Conservation (phyloP, 495 filamentous ascomycete genomes). For the Podospora anserina region DNA sequence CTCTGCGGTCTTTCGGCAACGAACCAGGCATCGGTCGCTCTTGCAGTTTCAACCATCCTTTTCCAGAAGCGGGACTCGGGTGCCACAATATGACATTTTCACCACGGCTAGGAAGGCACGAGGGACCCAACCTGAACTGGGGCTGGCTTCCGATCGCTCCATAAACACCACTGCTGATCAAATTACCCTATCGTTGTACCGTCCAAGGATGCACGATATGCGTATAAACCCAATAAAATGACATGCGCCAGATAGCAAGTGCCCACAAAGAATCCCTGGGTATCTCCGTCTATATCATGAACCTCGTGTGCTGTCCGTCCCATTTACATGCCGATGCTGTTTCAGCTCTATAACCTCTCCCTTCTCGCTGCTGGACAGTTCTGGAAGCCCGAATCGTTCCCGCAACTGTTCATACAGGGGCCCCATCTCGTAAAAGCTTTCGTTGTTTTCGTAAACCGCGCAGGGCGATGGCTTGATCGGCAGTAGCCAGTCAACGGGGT, state of each 20-base stretch:
- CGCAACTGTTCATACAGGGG: slow-evolving; percentile 39
- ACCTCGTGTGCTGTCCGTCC: slow-evolving; percentile 9
- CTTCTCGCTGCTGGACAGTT: slow-evolving; percentile 17
- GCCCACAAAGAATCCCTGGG: slow-evolving; percentile 8
- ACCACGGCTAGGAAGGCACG: neutral
- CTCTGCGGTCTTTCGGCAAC: too few species aligned
- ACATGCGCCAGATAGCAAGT: neutral
- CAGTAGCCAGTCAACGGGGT: slow-evolving; percentile 68
- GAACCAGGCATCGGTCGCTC: too few species aligned
- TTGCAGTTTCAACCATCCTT: neutral
- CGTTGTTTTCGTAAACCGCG: slow-evolving; percentile 42
- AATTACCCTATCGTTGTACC: neutral
- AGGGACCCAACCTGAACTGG: neutral
- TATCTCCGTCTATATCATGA: slow-evolving; percentile 19
- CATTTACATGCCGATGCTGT: slow-evolving; percentile 3
- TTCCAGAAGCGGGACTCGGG: neutral
- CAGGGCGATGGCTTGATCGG: slow-evolving; percentile 67
- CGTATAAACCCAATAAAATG: neutral
- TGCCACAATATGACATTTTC: neutral
- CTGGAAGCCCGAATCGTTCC: slow-evolving; percentile 35
- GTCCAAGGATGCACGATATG: neutral
- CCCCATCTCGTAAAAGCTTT: slow-evolving; percentile 51
- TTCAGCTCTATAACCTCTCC: slow-evolving; percentile 13
- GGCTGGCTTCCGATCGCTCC: neutral
- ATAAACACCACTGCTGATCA: neutral